Percentiles rank a stretch among this genome's conserved stretches.
Conservation (phyloP, 352 stramenopile species). For the Phytophthora tentaculata region DNA sequence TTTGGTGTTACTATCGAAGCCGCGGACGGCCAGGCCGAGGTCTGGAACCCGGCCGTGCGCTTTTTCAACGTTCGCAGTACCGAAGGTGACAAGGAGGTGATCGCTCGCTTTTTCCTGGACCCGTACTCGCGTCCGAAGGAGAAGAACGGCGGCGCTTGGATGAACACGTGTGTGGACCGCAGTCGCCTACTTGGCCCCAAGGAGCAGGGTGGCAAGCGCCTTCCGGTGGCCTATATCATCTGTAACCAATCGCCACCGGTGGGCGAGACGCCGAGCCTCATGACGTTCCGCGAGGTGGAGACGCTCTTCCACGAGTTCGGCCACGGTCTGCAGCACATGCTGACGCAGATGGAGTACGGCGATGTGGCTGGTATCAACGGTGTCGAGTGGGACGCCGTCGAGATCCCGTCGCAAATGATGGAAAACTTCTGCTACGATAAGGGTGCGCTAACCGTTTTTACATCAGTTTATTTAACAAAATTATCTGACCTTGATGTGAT, state of each 20-base stretch:
- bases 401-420: slow-evolving; percentile 99
- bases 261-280: slow-evolving; percentile 94
- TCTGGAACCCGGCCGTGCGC: slow-evolving; percentile 96
- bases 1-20: slow-evolving; percentile 95
- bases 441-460: slow-evolving; percentile 55
- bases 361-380: slow-evolving; percentile 97
- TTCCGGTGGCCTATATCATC: slow-evolving; percentile 97
- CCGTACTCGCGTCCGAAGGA: slow-evolving; percentile 96
- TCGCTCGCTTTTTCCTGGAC: slow-evolving; percentile 98
- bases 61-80: slow-evolving; percentile 95
- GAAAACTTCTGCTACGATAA: slow-evolving; percentile 99
- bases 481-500: slow-evolving; percentile 7
- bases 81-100: slow-evolving; percentile 71
- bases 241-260: slow-evolving; percentile 97
- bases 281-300: slow-evolving; percentile 98
- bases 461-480: background rate
- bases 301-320: slow-evolving; percentile 97
- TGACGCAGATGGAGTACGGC: slow-evolving; percentile 95
- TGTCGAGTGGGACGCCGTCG: slow-evolving; percentile 99
- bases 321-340: slow-evolving; percentile 99
- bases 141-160: slow-evolving; percentile 98
- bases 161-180: slow-evolving; percentile 97
- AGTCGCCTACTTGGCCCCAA: slow-evolving; percentile 80
- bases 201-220: slow-evolving; percentile 64
- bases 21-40: slow-evolving; percentile 65